These are phyloP conservation scores for Lactuca saligna DNA, from an alignment of 129 eudicot genomes.

Conservation along the genomic window DNA sequence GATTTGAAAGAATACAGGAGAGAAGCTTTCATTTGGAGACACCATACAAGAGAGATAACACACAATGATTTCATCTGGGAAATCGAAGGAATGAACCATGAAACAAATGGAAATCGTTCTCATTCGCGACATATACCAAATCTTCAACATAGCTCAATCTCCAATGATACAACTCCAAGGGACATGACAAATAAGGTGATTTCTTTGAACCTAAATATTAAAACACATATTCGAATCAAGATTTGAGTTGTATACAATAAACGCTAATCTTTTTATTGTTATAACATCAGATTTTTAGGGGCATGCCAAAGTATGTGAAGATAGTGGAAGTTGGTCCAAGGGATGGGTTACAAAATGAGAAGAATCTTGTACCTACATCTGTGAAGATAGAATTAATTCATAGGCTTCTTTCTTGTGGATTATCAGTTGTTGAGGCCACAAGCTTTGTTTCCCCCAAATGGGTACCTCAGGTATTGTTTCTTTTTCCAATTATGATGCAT, in stretches of 20 bases:
- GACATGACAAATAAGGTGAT: conserved; percentile 56
- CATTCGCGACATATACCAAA: conserved; percentile 33
- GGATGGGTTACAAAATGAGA: conserved; percentile 93
- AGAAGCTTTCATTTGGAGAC: conserved; percentile 51
- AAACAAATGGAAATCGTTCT: conserved; percentile 32
- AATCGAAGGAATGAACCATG: conserved; percentile 47
- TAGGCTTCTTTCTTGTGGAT: conserved; percentile 69
- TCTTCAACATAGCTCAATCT: conserved; percentile 37
- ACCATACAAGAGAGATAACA: conserved; percentile 44
- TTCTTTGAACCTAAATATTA: neutral
- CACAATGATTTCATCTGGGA: conserved; percentile 44
- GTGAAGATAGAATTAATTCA: conserved; percentile 81
- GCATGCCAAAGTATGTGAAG: conserved; percentile 81
- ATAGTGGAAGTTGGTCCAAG: conserved; percentile 99
- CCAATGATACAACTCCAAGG: conserved; percentile 43
- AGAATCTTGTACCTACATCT: conserved; percentile 67
- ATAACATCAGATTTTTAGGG: conserved; percentile 48
- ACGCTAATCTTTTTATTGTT: conserved; percentile 17
- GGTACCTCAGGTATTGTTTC: conserved; percentile 87
- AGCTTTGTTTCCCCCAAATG: conserved; percentile 99
- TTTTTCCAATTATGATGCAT: neutral
- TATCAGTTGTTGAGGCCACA: conserved; percentile 93
- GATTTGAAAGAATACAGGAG: conserved; percentile 53
- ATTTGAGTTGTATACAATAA: neutral
- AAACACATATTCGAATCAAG: neutral